phyloP scores from a whole-genome alignment of 306 rosid genomes.

The Hippophae rhamnoides region DNA sequence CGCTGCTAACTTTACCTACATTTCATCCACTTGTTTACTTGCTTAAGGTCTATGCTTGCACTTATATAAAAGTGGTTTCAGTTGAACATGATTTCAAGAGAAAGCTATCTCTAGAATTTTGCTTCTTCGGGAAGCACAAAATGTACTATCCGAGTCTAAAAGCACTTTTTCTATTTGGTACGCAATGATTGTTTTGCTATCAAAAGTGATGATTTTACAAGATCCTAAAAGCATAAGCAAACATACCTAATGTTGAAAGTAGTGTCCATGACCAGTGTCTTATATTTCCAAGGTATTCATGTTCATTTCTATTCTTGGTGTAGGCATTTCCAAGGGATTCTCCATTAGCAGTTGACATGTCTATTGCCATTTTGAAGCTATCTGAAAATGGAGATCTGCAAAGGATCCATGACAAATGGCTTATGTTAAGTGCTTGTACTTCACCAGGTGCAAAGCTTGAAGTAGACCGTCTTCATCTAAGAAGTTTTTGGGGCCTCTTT shows the following conservation, averaged over 20 bases:
- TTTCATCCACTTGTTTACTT: neutral
- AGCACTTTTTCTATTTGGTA: too few relatives aligned
- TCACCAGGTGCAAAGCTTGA: conserved; percentile 52
- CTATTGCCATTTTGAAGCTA: conserved; percentile 70
- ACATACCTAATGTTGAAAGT: too few relatives aligned
- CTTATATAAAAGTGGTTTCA: too few relatives aligned
- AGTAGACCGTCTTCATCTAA: conserved; percentile 63
- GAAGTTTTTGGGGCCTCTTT: conserved; percentile 87
- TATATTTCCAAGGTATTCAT: neutral
- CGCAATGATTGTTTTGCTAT: too few relatives aligned
- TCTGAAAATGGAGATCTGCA: conserved; percentile 78
- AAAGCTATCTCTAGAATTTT: too few relatives aligned
- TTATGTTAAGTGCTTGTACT: conserved; percentile 55
- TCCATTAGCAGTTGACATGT: conserved; percentile 73
- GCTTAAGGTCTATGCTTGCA: too few relatives aligned
- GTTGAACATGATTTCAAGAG: too few relatives aligned
- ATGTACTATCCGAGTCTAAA: too few relatives aligned
- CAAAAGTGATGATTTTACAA: too few relatives aligned
- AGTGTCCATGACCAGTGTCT: too few relatives aligned
- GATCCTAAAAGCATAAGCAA: too few relatives aligned
- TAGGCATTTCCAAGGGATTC: conserved; percentile 90
- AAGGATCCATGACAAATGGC: conserved; percentile 98
- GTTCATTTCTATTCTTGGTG: conserved; percentile 11
- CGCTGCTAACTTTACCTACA: conserved; percentile 9
- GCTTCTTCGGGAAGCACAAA: too few relatives aligned